These are phyloP conservation scores for Seiridium cupressi DNA, from an alignment of 2,329 filamentous ascomycete species.

Conservation along the genomic window DNA sequence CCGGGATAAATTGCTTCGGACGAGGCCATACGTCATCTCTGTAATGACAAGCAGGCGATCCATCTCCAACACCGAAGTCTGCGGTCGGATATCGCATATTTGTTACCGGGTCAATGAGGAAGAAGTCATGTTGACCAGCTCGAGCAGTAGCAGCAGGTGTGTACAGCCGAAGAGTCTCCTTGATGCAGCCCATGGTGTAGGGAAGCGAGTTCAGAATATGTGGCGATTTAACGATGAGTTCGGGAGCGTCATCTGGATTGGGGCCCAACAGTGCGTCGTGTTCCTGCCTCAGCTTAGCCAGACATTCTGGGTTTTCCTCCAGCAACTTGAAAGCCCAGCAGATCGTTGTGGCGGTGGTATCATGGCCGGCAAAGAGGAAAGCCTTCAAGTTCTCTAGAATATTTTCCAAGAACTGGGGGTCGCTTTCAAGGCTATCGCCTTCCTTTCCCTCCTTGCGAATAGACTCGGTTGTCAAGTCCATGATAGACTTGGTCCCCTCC, in stretches of 20 bases:
- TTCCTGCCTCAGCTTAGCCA: neutral
- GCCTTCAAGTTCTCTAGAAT: slow-evolving; percentile 16
- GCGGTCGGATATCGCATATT: neutral
- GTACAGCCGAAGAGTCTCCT: slow-evolving; percentile 3
- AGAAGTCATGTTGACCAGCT: neutral
- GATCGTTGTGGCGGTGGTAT: slow-evolving; percentile 23
- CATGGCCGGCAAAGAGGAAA: slow-evolving; percentile 24
- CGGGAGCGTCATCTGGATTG: neutral
- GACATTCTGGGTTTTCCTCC: neutral
- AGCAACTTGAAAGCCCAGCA: slow-evolving; percentile 1
- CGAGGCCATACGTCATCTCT: neutral
- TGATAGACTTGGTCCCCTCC: neutral
- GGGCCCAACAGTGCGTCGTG: neutral
- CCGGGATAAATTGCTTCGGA: neutral
- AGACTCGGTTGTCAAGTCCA: neutral
- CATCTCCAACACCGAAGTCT: neutral
- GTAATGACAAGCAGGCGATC: neutral
- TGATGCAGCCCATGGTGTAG: neutral
- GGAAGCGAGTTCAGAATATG: neutral
- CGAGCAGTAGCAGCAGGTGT: neutral
- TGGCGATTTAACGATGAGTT: neutral
- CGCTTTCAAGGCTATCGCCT: neutral
- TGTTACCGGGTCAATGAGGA: neutral
- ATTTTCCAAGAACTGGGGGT: slow-evolving; percentile 9
- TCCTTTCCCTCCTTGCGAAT: neutral